Conservation (phyloP, 2,329 filamentous ascomycete species). For the Bimuria novae-zelandiae region DNA sequence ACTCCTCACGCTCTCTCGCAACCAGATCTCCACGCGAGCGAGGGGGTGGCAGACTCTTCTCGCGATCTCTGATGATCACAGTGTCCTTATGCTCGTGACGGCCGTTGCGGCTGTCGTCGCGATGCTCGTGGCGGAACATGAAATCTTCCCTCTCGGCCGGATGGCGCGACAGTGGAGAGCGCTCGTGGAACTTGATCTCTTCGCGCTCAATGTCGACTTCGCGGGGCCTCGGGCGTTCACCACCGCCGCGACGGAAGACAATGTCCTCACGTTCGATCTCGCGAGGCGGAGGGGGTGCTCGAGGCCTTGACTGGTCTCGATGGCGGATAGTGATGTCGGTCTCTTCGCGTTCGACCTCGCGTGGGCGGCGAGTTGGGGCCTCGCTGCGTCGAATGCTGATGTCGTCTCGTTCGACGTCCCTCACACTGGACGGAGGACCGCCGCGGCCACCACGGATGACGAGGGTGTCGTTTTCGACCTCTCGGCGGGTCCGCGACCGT, state of each 20-base stretch:
- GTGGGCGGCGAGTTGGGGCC: slow-evolving; percentile 37
- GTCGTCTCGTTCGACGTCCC: slow-evolving; percentile 44
- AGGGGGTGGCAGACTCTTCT: slow-evolving; percentile 44
- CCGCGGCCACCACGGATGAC: slow-evolving; percentile 39
- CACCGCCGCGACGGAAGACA: slow-evolving; percentile 50
- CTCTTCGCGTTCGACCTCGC: slow-evolving; percentile 40
- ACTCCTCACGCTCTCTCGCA: slow-evolving; percentile 48
- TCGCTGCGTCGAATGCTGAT: slow-evolving; percentile 46
- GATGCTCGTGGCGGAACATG: slow-evolving; percentile 38
- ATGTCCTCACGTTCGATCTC: slow-evolving; percentile 48
- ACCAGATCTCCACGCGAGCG: slow-evolving; percentile 42
- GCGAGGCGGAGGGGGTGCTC: slow-evolving; percentile 36
- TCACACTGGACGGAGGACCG: slow-evolving; percentile 29
- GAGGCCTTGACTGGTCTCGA: slow-evolving; percentile 43
- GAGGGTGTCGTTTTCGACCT: slow-evolving; percentile 49
- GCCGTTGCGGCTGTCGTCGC: slow-evolving; percentile 48
- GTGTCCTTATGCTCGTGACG: slow-evolving; percentile 43
- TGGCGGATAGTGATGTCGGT: slow-evolving; percentile 42
- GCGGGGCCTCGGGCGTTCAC: slow-evolving; percentile 42
- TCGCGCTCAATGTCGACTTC: slow-evolving; percentile 48
- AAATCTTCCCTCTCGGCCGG: slow-evolving; percentile 40
- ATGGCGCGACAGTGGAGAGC: slow-evolving; percentile 31
- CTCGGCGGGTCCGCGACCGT: slow-evolving; percentile 36
- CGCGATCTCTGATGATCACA: slow-evolving; percentile 39
- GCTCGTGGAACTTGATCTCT: slow-evolving; percentile 55